A percentile compares a stretch with the other conserved stretches of the same genome.
These are phyloP conservation scores for Epichloe festucae DNA, from an alignment of 2,329 filamentous ascomycete species.

Conservation along the genomic window DNA sequence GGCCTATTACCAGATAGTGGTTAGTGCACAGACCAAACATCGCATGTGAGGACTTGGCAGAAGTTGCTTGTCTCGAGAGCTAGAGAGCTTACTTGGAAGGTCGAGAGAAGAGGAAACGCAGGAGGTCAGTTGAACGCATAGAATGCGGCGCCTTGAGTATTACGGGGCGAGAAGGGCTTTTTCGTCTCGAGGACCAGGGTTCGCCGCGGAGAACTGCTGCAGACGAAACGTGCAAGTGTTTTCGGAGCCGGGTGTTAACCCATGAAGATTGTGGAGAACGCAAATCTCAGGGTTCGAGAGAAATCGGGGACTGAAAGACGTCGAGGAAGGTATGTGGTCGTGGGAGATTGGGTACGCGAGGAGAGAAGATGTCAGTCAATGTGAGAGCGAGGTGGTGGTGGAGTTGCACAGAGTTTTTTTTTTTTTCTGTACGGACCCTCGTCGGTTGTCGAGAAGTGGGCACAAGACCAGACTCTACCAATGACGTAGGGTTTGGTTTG, in stretches of 20 bases:
- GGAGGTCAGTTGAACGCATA: slow-evolving; percentile 86
- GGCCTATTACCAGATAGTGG: slow-evolving; percentile 27
- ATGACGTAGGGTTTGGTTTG: slow-evolving; percentile 2
- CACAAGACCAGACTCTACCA: not conserved
- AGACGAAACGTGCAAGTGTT: not conserved
- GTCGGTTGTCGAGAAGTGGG: not conserved
- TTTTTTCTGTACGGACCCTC: not conserved
- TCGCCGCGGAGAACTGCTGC: slow-evolving; percentile 1
- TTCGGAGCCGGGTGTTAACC: not conserved
- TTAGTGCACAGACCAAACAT: not conserved
- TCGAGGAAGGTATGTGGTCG: not conserved
- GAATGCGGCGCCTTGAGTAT: slow-evolving; percentile 26
- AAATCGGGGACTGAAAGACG: not conserved
- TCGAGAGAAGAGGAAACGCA: slow-evolving; percentile 79
- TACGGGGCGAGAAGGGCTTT: not conserved
- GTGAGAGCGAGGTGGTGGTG: not conserved
- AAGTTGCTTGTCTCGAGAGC: not conserved
- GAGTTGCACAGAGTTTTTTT: not conserved
- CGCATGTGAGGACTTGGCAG: not conserved
- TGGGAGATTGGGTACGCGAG: not conserved
- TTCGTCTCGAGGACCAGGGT: not conserved
- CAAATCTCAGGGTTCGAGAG: too few relatives aligned
- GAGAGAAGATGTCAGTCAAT: not conserved
- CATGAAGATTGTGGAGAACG: not conserved
- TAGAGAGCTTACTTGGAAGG: slow-evolving; percentile 65